Base-by-base conservation (phyloP, 768 basidiomycete genomes). In the Suillus subaureus region DNA sequence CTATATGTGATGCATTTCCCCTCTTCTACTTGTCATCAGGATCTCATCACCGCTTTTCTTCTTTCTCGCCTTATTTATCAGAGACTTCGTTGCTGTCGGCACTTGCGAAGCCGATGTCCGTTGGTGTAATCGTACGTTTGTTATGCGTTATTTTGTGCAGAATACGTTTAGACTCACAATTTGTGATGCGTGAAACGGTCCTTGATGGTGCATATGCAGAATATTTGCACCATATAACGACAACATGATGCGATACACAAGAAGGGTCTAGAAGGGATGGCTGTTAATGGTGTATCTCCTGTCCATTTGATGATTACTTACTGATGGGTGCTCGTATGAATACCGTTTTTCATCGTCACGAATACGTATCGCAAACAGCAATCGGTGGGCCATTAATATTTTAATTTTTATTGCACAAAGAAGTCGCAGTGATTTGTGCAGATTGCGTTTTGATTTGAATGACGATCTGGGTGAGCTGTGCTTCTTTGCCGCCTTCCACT, bases 1-100 rank as follows among this genome's bases (percentile, higher is more conserved):
- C 64, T 56, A 70, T 71, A 71, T 69, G 70, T 78, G 69, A 68
- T 64, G 61, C 66, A 8, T 69, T 76, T 68, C 60, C 6, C 40
- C 62, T 72, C 62, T 67, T 73, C 57, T 64, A 65, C 57, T 33
- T 45, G 33, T 57, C 54, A 70, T 64, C 67, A 52, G 65, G 55
- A 70, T 64, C 71, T 73, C 67, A 74, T 61, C 62, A 60, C 61
- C 62, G 65, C 57, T 73, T 70, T 70, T 64, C 65, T 66, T 66
- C 61, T 57, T 64, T 47, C 64, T 43, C 66, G 55, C 51, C 43
- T 61, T 63, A 62, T 66, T 61, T 70, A 49, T 66, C 35, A 69
- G 45, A 72, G 73, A 63, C 67, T 57, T 54, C 65, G 33, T 31
- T 68, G 63, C 63, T 70, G 62, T 62, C 69, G 70, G 65, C 65